Conservation (phyloP, 768 basidiomycete species). For the Pleurotus tuber-regium region DNA sequence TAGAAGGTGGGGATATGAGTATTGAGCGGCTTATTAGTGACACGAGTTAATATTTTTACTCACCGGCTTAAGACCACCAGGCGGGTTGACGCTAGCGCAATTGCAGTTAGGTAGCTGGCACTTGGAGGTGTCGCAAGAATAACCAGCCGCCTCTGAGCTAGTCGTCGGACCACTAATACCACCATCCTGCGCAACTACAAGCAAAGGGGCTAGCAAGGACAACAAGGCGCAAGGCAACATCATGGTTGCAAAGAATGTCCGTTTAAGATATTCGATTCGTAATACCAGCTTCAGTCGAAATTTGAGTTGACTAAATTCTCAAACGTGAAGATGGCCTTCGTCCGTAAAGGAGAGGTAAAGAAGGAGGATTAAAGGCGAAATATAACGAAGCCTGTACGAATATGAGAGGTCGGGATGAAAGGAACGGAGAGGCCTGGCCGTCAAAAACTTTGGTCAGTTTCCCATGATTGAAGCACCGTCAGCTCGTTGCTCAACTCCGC, state of each 20-base stretch:
- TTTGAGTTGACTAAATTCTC: neutral
- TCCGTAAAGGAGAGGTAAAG: neutral
- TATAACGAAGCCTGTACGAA: neutral
- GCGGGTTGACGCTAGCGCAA: conserved; percentile 71
- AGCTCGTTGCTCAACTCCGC: neutral
- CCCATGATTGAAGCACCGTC: neutral
- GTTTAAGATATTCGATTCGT: neutral
- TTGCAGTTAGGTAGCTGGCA: conserved; percentile 72
- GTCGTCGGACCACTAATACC: conserved; percentile 49
- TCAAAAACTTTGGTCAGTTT: neutral
- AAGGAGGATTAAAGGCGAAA: neutral
- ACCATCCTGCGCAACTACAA: conserved; percentile 45
- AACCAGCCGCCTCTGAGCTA: conserved; percentile 55
- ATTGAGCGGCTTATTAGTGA: neutral
- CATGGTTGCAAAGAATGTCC: neutral
- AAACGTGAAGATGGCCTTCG: neutral
- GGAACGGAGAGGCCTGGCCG: conserved; percentile 4
- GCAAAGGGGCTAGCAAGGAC: conserved; percentile 26
- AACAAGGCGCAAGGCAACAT: conserved; percentile 22
- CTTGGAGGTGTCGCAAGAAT: conserved; percentile 62
- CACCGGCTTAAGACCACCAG: conserved; percentile 66
- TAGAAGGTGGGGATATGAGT: neutral
- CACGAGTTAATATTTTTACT: too few relatives aligned
- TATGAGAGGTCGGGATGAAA: conserved; percentile 1
- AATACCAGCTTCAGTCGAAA: too few relatives aligned